These are phyloP conservation scores for Myotisia sp. DNA, from an alignment of 2,329 filamentous ascomycete species.

Conservation along the genomic window DNA sequence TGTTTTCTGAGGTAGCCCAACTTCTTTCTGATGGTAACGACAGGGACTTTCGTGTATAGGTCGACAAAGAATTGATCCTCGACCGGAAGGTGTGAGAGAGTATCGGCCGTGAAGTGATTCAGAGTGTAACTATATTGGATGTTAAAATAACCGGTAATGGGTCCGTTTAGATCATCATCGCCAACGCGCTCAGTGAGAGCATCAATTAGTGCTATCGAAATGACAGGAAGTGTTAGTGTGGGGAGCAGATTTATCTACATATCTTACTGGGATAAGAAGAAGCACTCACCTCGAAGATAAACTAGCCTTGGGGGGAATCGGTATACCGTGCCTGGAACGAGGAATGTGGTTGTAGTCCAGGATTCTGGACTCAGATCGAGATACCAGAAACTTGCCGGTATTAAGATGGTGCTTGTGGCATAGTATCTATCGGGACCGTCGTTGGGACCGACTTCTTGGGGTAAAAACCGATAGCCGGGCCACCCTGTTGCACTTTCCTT, in stretches of 20 bases:
- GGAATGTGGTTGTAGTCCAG: too few species aligned
- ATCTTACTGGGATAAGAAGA: conserved; percentile 3
- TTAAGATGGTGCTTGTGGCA: too few species aligned
- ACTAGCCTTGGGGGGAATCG: background rate
- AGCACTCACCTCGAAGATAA: background rate
- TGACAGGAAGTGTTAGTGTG: conserved; percentile 5
- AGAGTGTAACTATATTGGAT: background rate
- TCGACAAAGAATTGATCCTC: conserved; percentile 5
- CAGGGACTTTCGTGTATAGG: background rate
- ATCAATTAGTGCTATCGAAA: conserved; percentile 5
- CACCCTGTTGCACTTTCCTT: conserved; percentile 3
- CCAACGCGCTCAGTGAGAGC: background rate
- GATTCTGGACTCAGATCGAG: too few species aligned
- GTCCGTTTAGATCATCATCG: background rate
- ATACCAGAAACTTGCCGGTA: too few species aligned
- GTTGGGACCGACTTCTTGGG: background rate
- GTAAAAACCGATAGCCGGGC: conserved; percentile 7
- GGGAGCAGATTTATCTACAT: too few species aligned
- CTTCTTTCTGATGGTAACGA: background rate
- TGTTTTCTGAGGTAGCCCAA: conserved; percentile 3
- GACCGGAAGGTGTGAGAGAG: conserved; percentile 1
- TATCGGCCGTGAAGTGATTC: background rate
- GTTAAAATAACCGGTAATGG: too few species aligned
- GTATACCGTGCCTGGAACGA: too few species aligned
- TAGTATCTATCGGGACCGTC: too few species aligned